Evolutionary conservation across 2,329 filamentous ascomycete genomes (phyloP), one percentile per base, ranked within the genome.

Genomic region (Curvularia hawaiiensis): DNA sequence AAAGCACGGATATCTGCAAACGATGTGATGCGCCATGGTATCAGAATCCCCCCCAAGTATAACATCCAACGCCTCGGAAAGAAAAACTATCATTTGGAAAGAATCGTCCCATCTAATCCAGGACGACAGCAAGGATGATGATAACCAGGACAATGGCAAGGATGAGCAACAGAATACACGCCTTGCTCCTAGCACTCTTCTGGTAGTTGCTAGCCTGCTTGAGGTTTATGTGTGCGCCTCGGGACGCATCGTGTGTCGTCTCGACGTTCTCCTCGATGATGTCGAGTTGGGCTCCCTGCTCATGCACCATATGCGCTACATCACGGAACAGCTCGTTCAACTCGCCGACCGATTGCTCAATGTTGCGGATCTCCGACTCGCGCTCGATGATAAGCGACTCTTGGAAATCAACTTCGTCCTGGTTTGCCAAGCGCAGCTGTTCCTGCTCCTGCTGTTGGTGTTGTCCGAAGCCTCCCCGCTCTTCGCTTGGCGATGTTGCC

Each of bases 341-440:
- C 71, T 99, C 95, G 54, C 90, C 90, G 7, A 99, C 95, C 54
- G 91, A 92, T 77, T 97, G 93, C 79, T 98, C 95, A 70, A 99
- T 99, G 74, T 96, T 96, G 61, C 93, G 89, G 65, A 99, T 99
- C 80, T 99, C 95, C 56, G 92, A 88, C 77, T 99, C 95, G 52
- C 96, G 92, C 82, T 99, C 94, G 60, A 96, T 89, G 72, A 99
- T 99, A 57, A 99, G 82, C 16, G 90, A 88, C 67, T 99, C 95
- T 74, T 99, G 95, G 80, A 97, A 99, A 74, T 99, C 94, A 43
- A 99, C 95, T 73, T 99, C 96, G 67, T 92, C 89, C 76, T 99
- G 95, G 28, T 91, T 85, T 1, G 93, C 95, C 9, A 98, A 83
- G 54, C 91, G 90, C 12, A 90, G 82, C 66, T 93, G 86, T 66